phyloP scores from a whole-genome alignment of 2,329 filamentous ascomycete genomes.

The Sclerotinia glacialis region DNA sequence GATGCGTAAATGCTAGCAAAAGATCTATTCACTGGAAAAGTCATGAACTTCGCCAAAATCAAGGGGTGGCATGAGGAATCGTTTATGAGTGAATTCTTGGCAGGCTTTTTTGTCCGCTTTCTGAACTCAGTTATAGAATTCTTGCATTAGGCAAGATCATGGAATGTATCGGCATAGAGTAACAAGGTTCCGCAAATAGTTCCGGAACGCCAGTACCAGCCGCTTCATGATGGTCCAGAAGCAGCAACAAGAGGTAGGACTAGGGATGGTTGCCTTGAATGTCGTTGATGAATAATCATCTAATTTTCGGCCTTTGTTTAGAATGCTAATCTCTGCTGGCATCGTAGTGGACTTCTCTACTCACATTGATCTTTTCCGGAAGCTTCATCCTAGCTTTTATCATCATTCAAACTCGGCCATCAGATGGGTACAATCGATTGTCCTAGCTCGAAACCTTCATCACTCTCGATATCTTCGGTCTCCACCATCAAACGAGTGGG shows the following conservation, averaged over 20 bases:
- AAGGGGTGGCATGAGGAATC: background rate
- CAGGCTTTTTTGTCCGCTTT: background rate
- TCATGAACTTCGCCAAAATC: background rate
- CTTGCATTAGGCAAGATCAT: background rate
- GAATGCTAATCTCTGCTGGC: background rate
- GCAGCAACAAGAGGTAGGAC: background rate
- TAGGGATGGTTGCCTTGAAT: background rate
- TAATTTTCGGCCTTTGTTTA: background rate
- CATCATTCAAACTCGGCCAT: background rate
- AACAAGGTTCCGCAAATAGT: background rate
- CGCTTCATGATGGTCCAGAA: background rate
- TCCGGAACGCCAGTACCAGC: background rate
- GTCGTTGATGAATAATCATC: background rate
- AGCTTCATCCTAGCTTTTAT: constrained; percentile 6
- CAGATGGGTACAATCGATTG: background rate
- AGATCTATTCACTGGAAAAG: background rate
- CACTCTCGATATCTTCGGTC: background rate
- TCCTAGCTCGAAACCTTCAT: background rate
- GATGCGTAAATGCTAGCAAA: background rate
- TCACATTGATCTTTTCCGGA: background rate
- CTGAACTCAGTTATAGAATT: background rate
- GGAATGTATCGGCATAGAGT: background rate
- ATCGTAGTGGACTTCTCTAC: background rate
- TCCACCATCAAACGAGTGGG: background rate
- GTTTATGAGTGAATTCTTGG: background rate